Conservation (phyloP, 2,329 filamentous ascomycete genomes). For the Diatrype stigma region DNA sequence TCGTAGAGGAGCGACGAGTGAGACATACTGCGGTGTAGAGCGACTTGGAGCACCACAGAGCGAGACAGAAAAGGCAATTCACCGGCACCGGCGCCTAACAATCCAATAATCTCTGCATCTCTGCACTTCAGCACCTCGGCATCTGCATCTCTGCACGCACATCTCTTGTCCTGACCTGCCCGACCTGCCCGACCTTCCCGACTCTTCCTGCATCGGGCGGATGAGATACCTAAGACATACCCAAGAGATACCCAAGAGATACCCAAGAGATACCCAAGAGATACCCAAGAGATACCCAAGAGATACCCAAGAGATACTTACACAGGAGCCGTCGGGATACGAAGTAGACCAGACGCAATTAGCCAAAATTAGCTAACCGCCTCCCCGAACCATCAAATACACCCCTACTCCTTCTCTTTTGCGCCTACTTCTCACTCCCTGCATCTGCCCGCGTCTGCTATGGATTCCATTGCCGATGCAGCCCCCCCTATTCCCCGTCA, state of each 20-base stretch:
- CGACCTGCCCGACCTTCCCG: background rate
- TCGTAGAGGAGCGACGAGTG: background rate
- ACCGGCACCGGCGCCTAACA: background rate
- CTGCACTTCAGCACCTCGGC: too few relatives aligned
- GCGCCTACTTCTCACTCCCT: slow-evolving; percentile 1
- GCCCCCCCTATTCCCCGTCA: slow-evolving; percentile 26
- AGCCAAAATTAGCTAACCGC: background rate
- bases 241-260: background rate
- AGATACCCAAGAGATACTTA: background rate
- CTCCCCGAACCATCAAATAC: background rate
- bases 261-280: background rate
- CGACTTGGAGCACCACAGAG: background rate
- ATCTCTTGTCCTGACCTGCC: too few relatives aligned
- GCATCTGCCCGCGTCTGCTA: slow-evolving; percentile 12
- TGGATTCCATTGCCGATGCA: slow-evolving; percentile 17
- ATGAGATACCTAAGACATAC: too few relatives aligned
- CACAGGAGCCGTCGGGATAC: background rate
- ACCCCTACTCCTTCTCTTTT: slow-evolving; percentile 2
- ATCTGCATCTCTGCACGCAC: too few relatives aligned
- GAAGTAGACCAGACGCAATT: background rate
- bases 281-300: background rate
- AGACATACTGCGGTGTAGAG: background rate
- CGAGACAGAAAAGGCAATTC: background rate
- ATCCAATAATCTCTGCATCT: too few relatives aligned
- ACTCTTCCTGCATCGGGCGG: background rate